Evolutionary conservation across 108 stramenopile genomes (phyloP).

Genomic region (Stephanodiscus triporus): DNA sequence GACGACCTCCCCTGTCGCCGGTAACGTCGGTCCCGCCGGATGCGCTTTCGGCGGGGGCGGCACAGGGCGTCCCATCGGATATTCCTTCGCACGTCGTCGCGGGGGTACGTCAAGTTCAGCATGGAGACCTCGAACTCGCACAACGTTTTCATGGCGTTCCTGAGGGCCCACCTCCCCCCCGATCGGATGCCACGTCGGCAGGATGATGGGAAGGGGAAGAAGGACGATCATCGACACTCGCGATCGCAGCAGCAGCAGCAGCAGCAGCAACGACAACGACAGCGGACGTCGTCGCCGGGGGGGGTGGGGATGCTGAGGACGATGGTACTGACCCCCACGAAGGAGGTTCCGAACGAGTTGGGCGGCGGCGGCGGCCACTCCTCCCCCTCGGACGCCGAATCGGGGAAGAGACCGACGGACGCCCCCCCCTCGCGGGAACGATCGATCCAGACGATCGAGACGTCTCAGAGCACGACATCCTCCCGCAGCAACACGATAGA

Average conservation of each 20-base stretch:
- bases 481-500: constrained; percentile 27
- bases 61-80: constrained; percentile 1
- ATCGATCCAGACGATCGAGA: background rate
- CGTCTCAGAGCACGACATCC: constrained; percentile 1
- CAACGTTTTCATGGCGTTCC: constrained; percentile 22
- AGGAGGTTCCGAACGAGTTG: background rate
- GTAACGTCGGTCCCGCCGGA: background rate
- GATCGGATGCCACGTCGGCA: constrained; percentile 6
- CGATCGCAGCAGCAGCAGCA: background rate
- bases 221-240: background rate
- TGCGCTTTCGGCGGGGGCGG: background rate
- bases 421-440: background rate
- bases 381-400: background rate
- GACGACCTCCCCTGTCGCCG: background rate
- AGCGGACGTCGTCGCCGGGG: background rate
- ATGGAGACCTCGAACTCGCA: constrained; percentile 30
- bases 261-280: background rate
- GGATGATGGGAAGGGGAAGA: background rate
- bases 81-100: background rate
- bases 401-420: background rate
- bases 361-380: background rate
- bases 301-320: constrained; percentile 1
- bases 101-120: constrained; percentile 22
- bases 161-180: constrained; percentile 15
- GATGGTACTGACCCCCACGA: constrained; percentile 13